Conservation (phyloP, 1,284 basidiomycete species). For the Rhodotorula sp. region DNA sequence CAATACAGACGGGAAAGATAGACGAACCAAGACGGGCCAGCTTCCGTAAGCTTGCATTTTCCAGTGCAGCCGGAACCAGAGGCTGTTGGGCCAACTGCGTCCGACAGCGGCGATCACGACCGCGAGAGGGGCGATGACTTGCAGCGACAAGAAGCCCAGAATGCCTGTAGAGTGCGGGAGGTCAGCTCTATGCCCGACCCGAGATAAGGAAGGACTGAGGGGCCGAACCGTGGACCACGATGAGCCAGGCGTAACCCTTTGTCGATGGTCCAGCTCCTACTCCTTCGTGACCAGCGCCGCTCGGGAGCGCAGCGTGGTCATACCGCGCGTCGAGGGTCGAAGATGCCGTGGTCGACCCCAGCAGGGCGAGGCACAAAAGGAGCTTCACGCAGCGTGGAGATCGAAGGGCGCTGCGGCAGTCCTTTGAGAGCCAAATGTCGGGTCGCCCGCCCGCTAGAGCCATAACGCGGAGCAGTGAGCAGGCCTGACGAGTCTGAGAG, state of each 20-base stretch:
- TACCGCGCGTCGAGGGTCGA: background rate
- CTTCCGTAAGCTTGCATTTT: constrained; percentile 2
- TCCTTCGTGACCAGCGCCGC: no score
- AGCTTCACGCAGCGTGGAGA: background rate
- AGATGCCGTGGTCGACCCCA: background rate
- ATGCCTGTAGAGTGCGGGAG: background rate
- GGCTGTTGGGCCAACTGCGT: background rate
- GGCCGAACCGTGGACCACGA: constrained; percentile 8
- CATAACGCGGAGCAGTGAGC: no score
- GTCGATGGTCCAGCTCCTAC: background rate
- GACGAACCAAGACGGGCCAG: background rate
- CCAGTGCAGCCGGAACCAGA: constrained; percentile 24
- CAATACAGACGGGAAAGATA: background rate
- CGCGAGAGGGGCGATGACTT: constrained; percentile 13
- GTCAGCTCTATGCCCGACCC: background rate
- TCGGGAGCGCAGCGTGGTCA: background rate
- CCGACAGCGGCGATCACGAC: constrained; percentile 19
- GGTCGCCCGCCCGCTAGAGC: no score
- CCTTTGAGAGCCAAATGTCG: no score
- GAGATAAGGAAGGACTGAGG: background rate
- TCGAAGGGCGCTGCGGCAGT: no score
- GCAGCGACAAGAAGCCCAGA: constrained; percentile 13
- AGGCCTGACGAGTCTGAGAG: no score
- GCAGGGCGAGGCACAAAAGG: background rate
- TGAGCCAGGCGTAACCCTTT: background rate